Conservation (phyloP, 2,329 filamentous ascomycete genomes). For the Colletotrichum abscissum region DNA sequence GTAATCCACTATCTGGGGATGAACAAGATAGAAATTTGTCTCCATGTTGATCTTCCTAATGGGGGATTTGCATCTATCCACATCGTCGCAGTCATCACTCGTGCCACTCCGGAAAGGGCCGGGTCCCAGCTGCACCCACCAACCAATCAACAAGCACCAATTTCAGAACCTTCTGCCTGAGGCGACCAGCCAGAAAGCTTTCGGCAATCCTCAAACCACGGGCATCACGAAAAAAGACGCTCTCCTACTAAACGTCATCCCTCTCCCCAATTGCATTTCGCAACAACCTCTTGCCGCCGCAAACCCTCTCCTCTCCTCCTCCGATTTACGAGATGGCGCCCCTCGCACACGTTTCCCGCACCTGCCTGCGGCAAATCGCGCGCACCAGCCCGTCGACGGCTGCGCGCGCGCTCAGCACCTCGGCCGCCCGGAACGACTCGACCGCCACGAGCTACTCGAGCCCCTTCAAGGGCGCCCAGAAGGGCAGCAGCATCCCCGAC, state of each 20-base stretch:
- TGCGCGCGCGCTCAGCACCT: conserved; percentile 68
- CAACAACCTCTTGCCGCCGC: conserved; percentile 18
- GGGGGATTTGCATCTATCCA: conserved; percentile 27
- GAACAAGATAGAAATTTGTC: not conserved
- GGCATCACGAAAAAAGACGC: conserved; percentile 39
- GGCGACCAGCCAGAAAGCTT: conserved; percentile 35
- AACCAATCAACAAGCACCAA: conserved; percentile 59
- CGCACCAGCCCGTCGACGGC: conserved; percentile 51
- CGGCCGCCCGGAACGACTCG: conserved; percentile 59
- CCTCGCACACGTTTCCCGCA: conserved; percentile 75
- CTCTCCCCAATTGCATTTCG: conserved; percentile 36
- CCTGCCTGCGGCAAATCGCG: conserved; percentile 71
- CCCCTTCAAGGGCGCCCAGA: conserved; percentile 72
- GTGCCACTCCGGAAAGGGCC: conserved; percentile 36
- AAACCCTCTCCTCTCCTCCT: conserved; percentile 35
- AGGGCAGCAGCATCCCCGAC: conserved; percentile 81
- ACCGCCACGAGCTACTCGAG: conserved; percentile 64
- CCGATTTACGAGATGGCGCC: conserved; percentile 68
- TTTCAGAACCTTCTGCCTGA: conserved; percentile 52
- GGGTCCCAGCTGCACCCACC: conserved; percentile 34
- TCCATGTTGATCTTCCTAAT: not conserved
- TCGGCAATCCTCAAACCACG: conserved; percentile 43
- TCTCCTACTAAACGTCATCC: conserved; percentile 36
- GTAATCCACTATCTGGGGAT: not conserved
- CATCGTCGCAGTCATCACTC: conserved; percentile 8